phyloP scores from a whole-genome alignment of 768 basidiomycete genomes.

The Mycena rosella region DNA sequence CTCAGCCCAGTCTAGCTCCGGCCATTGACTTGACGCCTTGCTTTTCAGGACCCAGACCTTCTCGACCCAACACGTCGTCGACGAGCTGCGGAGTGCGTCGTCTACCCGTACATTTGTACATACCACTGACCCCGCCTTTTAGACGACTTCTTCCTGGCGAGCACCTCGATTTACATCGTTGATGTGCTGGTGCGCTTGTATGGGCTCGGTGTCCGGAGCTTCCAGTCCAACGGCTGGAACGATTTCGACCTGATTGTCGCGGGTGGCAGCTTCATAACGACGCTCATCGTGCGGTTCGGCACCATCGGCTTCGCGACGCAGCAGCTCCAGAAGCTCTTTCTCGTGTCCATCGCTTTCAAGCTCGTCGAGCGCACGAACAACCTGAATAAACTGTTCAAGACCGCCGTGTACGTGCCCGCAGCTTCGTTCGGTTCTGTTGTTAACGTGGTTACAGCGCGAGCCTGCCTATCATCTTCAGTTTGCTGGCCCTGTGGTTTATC shows the following conservation, averaged over 20 bases:
- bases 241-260: constrained; percentile 89
- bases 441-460: constrained; percentile 69
- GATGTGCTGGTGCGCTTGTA: constrained; percentile 84
- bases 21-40: constrained; percentile 27
- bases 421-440: neutral
- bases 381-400: constrained; percentile 97
- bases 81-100: constrained; percentile 71
- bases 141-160: constrained; percentile 84
- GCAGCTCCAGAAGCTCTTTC: constrained; percentile 90
- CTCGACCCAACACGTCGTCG: constrained; percentile 59
- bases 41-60: constrained; percentile 83
- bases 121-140: constrained; percentile 18
- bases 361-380: constrained; percentile 89
- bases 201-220: constrained; percentile 88
- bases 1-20: neutral
- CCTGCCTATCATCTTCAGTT: constrained; percentile 85
- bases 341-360: constrained; percentile 95
- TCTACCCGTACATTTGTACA: neutral
- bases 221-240: constrained; percentile 95
- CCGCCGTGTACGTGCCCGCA: constrained; percentile 78
- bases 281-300: constrained; percentile 74
- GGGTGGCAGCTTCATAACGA: constrained; percentile 86
- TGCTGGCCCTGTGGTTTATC: constrained; percentile 90
- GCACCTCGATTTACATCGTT: constrained; percentile 79
- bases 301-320: constrained; percentile 63